Evolutionary conservation across 164 flowering plant species (phyloP), one percentile per base, ranked within the genome.

Genomic region (Aristolochia contorta): DNA sequence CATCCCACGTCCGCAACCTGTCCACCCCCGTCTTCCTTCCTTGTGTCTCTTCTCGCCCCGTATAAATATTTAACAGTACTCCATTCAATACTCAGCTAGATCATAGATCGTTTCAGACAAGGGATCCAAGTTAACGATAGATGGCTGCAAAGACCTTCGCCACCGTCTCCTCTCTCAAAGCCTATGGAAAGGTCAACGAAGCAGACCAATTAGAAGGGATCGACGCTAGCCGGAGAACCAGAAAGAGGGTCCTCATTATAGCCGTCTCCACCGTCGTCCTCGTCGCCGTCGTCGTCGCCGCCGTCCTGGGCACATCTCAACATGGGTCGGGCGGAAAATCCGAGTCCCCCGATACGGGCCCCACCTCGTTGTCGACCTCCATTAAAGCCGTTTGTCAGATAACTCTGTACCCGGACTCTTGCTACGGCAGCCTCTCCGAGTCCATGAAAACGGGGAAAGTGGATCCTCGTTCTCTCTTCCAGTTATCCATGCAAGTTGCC

Each of bases 151-250:
- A 3, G 12, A 23, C 56, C 12, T 22, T 23, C 14, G 13, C 23
- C 57, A 22, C 15, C 30, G 24, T 54, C 15, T 32, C 58, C 18
- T 84, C 87, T 61, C 79, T 87, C 77, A 86, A 82, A 56, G 86
- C 89, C 60, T 82, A 85, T 46, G 86, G 81, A 57, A 84, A 81
- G 54, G 85, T 82, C 0, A 83, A 79, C 56, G 74, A 67, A 49
- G 58, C n/a, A 0, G 86, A 84, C 47, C 75, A 27, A 2, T 5
- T 84, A 6, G 60, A 52, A 27, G 14, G 51, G 22, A 74, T 66
- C 1, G 75, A 75, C 9, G 80, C 78, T 70, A 80, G 70, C 12
- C 65, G 59, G 22, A 81, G 75, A 52, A 65, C 88, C 0, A 80
- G 85, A 13, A 70, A 56, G 54, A 80, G 92, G 2, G 13, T 74